Base-by-base conservation (phyloP, 257 asterid species). In the Nemophila menziesii region DNA sequence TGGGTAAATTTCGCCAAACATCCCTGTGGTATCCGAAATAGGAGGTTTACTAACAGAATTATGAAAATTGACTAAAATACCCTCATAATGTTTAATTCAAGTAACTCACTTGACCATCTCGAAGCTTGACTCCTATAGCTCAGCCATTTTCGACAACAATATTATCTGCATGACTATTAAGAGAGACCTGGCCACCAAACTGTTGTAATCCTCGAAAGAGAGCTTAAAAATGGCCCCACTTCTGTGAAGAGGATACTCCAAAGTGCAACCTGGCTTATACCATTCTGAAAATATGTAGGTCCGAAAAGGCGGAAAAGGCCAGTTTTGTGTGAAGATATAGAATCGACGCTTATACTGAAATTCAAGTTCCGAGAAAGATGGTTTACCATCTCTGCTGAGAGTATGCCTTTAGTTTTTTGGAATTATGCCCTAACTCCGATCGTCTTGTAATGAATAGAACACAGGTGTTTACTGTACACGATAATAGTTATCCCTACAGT, bases 231-330 rank as follows among this genome's bases (percentile, higher is more conserved):
- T 46, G 19, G 92, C 95, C 27, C 95, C 97, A 60, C 86, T 74
- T 65, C 95, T 95, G 38, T 70, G 80, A 53, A 83, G 74, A 61
- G 97, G 97, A 67, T 87, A 89, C 63, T 89, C 95, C 43, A 89
- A 58, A 60, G 78, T 49, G 63, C 92, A 71, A 42, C 93, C 95
- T 16, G 92, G 93, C 65, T 89, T 83, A 63, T 87, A 89, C 97
- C 97, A 89, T 64, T 89, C 95, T 11, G 95, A 72, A 57, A 89
- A 76, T 93, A 83, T 83, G 80, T 89, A 89, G 52, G 83, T 71
- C 97, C 80, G 74, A 49, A 54, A 64, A 60, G 23, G 14, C 23
- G 18, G 48, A 13, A 29, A 29, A 29, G 12, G 36, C 36, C 36
- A 29, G 9, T 29, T 29, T 5, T 29, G 3, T 29, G 36, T 7